Percentiles rank a stretch among this genome's conserved stretches.
These are phyloP conservation scores for Sphaerulina vaccinii DNA, from an alignment of 2,329 filamentous ascomycete species.

Conservation along the genomic window DNA sequence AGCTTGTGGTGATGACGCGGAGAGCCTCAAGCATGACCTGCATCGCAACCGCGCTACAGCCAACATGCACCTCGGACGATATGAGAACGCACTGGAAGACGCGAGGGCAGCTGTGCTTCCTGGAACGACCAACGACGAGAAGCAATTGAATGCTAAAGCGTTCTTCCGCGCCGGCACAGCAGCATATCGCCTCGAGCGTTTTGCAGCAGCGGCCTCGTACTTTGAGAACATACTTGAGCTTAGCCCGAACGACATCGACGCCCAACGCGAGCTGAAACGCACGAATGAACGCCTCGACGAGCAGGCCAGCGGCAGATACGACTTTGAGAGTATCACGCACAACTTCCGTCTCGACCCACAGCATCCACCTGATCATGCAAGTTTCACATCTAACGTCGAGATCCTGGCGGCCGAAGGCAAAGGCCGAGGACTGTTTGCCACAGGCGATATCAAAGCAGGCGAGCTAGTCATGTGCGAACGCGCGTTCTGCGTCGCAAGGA, in stretches of 20 bases:
- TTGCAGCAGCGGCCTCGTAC: slow-evolving; percentile 6
- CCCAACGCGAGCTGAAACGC: slow-evolving; percentile 11
- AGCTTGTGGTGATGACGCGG: neutral
- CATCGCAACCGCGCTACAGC: slow-evolving; percentile 28
- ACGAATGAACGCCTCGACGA: slow-evolving; percentile 23
- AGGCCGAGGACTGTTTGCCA: slow-evolving; percentile 48
- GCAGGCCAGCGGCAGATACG: slow-evolving; percentile 23
- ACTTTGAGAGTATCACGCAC: slow-evolving; percentile 25
- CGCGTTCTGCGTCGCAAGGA: slow-evolving; percentile 22
- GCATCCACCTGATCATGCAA: slow-evolving; percentile 24
- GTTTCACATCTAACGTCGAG: slow-evolving; percentile 20
- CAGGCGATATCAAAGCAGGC: slow-evolving; percentile 39
- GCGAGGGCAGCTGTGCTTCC: slow-evolving; percentile 19
- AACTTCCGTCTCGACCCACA: neutral
- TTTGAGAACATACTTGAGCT: slow-evolving; percentile 18
- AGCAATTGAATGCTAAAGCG: slow-evolving; percentile 24
- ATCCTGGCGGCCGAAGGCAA: slow-evolving; percentile 29
- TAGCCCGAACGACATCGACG: slow-evolving; percentile 19
- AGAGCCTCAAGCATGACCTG: slow-evolving; percentile 19
- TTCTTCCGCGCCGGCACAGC: slow-evolving; percentile 28
- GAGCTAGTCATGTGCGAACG: slow-evolving; percentile 45
- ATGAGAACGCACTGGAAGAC: slow-evolving; percentile 25
- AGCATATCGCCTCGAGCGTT: slow-evolving; percentile 29
- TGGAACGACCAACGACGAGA: neutral
- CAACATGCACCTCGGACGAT: slow-evolving; percentile 21